Evolutionary conservation across 805 yeast species (phyloP), one percentile per base, ranked within the genome.

Genomic region (Candida fluviatilis): DNA sequence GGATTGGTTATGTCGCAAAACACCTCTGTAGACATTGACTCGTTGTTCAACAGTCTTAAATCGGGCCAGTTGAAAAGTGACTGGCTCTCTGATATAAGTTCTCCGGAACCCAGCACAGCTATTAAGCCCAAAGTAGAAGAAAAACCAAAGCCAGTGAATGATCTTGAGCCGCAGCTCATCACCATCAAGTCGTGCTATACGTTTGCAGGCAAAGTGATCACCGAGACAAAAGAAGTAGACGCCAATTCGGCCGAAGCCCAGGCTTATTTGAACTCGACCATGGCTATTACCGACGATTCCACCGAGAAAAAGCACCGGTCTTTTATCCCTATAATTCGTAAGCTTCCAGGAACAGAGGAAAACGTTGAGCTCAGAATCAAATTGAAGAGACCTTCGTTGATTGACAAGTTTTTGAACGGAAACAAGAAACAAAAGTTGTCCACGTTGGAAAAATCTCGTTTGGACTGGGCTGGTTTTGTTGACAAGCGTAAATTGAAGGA

Each of bases 381-480:
- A 42, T 63, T 82, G 35, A 88, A 85, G 54, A 71, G 95, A 46
- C 82, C 85, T 3, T 80, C 91, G 18, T 62, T 87, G 21, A 64
- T 89, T 5, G 90, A 85, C 55, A 86, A 82, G 40, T 89, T 89
- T 26, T 74, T 81, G 8, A 71, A 84, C 2, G 62, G 65, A 12
- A 77, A 82, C 46, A 80, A 84, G 48, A 79, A 86, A 23, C 60
- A 48, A 49, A 91, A 88, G 56, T 69, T 93, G 44, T 85, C 95
- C 17, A 93, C 99, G 0, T 66, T 93, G 46, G 98, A 93, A 57
- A 93, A 93, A 61, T 85, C 95, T 1, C 71, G 95, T 45, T 69
- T 93, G 36, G 99, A 93, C 61, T 93, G 98, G 95, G 95, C 95
- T 1, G 78, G 85, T 34, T 89, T 85, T 62, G 96, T 93, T 21